Base-by-base conservation (phyloP, 129 eudicot species). In the Tanacetum coccineum region DNA sequence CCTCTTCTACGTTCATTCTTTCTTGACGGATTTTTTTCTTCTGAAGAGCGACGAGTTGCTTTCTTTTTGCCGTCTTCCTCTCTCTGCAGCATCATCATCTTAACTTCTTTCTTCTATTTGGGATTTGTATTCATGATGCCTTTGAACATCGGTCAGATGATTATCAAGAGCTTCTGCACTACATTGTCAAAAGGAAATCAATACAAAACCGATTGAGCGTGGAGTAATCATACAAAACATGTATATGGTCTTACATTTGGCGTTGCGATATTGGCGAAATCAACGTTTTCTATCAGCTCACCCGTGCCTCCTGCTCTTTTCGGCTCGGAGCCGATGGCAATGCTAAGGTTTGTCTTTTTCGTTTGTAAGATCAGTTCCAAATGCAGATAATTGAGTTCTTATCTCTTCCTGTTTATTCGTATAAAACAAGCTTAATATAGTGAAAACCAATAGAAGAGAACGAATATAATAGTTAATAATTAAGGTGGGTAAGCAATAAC, bases 141-240 rank as follows among this genome's bases (percentile, higher is more conserved):
- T 89, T 76, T 89, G 97, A 53, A 94, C 80, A 48, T 79, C 92
- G 15, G 99, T 94, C 26, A 94, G 64, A 81, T 94, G 96, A 71
- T 84, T 81, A 83, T 89, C 99, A 57, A 94, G 99, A 64, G 82
- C 95, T 78, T 94, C 99, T 72, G 99, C 97, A 70, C 99, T 94
- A 53, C 46, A 75, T 59, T 62, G 57, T 44, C 6, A 40, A 54
- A 6, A 64, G 60, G 22, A 13, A 4, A 64, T 76, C 78, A 83
- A 50, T 45, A 36, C 42, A 67, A 26, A 56, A 15, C 10, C 10
- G 8, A 6, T 36, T 36, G 42, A 36, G 42, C 42, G 6, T 36
- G 42, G 42, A 36, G 8, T 36, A 36, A 36, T 8, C 6, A 13
- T 15, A 45, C 30, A n/a, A 52, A 14, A 9, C 60, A 45, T 18